Evolutionary conservation across 2,329 filamentous ascomycete genomes (phyloP), one percentile per base, ranked within the genome.

Genomic region (Ascocoryne sarcoides): DNA sequence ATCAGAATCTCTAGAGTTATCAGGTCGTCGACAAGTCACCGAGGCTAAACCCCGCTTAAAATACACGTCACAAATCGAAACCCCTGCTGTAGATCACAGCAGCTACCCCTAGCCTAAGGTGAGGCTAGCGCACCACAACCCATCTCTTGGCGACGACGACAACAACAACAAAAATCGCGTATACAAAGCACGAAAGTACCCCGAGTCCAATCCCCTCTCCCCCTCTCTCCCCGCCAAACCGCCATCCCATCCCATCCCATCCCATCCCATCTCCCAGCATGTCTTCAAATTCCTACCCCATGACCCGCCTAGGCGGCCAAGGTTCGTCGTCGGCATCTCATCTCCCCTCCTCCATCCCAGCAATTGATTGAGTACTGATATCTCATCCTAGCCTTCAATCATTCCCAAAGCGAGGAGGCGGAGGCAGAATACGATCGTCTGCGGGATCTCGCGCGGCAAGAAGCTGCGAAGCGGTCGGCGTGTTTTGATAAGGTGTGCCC

Each of bases 351-450:
- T 26, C 7, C 23, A 26, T 26, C 12, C 23, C 7, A 26, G 23
- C 23, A 32, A 38, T 21, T 28, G 28, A 37, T 35, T 26, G 19
- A 45, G 36, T 16, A 32, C 40, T 48, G 21, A 48, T 32, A 19
- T 15, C 10, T 26, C n/a, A 8, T 30, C 18, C 29, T 59, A 89
- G 85, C 82, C 63, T 86, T 90, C 68, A 85, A 81, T 63, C 81
- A 87, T 61, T 72, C 71, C 44, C 70, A 79, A 51, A 76, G 75
- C 58, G 67, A 68, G 52, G 73, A 80, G 44, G 70, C 77, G 40
- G 89, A 96, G 68, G 77, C 73, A 52, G 89, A 96, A 66, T 96
- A 96, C 64, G 89, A 96, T 61, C 84, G 86, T 39, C 75, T 96
- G 32, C 86, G 92, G 56, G 80, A 82, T 52, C 73, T 89, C 14